Evolutionary conservation across 1,284 basidiomycete species (phyloP).

Genomic region (Trametes hirsuta): DNA sequence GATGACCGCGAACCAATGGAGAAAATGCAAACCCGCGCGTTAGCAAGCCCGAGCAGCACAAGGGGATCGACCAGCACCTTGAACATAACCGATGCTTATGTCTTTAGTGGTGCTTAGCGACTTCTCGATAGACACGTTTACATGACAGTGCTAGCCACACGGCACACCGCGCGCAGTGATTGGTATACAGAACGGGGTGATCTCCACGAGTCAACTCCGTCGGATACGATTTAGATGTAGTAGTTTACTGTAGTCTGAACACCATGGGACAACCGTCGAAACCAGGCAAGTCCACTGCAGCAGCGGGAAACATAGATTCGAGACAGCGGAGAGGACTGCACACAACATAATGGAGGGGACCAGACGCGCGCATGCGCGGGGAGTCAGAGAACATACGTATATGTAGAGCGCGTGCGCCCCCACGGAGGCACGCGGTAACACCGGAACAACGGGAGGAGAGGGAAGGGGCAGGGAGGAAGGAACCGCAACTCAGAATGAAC

Average conservation of each 20-base stretch:
- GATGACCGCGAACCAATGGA: too few relatives aligned
- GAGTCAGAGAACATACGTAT: background rate
- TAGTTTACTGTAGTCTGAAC: conserved; percentile 10
- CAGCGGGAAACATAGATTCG: conserved; percentile 22
- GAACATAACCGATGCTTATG: too few relatives aligned
- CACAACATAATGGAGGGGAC: conserved; percentile 16
- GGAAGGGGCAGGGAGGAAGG: background rate
- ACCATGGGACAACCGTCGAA: background rate
- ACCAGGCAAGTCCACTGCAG: conserved; percentile 11
- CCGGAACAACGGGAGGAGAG: background rate
- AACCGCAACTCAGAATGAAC: conserved; percentile 22
- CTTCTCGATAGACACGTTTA: too few relatives aligned
- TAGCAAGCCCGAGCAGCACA: too few relatives aligned
- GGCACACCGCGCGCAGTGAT: background rate
- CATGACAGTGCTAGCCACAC: too few relatives aligned
- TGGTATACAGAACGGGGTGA: background rate
- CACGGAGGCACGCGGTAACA: background rate
- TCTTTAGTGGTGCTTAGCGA: too few relatives aligned
- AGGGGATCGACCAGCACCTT: too few relatives aligned
- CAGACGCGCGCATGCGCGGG: background rate
- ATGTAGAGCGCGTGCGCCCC: too few relatives aligned
- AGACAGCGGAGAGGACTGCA: conserved; percentile 2
- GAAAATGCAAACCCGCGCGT: too few relatives aligned
- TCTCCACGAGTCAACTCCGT: background rate
- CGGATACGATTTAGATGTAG: conserved; percentile 1